Conservation (phyloP, 1,139 yeast genomes). For the Candida tropicalis region DNA sequence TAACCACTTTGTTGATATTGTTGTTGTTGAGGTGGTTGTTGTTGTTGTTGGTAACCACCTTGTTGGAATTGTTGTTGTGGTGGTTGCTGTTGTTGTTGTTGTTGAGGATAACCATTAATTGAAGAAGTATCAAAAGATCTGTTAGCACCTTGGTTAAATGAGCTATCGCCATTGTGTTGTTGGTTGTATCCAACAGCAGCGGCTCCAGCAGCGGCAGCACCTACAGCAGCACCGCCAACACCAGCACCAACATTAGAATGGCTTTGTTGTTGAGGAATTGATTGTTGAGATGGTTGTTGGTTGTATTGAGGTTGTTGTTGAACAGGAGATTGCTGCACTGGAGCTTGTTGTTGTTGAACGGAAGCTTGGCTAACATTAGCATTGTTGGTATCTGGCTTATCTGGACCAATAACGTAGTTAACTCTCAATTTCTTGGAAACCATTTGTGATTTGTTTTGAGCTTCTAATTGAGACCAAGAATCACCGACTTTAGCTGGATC, state of each 20-base stretch:
- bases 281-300: conserved; percentile 8
- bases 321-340: conserved; percentile 6
- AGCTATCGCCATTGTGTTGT: conserved; percentile 13
- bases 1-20: conserved; percentile 8
- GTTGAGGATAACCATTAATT: conserved; percentile 14
- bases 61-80: conserved; percentile 8
- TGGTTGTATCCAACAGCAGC: conserved; percentile 18
- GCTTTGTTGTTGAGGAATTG: conserved; percentile 8
- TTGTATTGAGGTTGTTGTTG: conserved; percentile 9
- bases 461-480: conserved; percentile 72
- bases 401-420: conserved; percentile 50
- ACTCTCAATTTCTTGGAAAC: conserved; percentile 81
- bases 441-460: conserved; percentile 58
- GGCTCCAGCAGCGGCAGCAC: conserved; percentile 21
- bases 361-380: conserved; percentile 12
- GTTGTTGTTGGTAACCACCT: conserved; percentile 13
- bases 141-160: conserved; percentile 12
- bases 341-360: conserved; percentile 8
- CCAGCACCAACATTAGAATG: conserved; percentile 15
- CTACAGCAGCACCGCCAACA: conserved; percentile 17
- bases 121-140: conserved; percentile 17
- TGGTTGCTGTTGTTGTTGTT: conserved; percentile 10
- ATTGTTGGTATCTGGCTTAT: conserved; percentile 13
- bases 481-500: conserved; percentile 63
- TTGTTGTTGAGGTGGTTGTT: conserved; percentile 11